A percentile compares a stretch with the other conserved stretches of the same genome.
Conservation (phyloP, 1,284 basidiomycete genomes). For the Waitea zeae region DNA sequence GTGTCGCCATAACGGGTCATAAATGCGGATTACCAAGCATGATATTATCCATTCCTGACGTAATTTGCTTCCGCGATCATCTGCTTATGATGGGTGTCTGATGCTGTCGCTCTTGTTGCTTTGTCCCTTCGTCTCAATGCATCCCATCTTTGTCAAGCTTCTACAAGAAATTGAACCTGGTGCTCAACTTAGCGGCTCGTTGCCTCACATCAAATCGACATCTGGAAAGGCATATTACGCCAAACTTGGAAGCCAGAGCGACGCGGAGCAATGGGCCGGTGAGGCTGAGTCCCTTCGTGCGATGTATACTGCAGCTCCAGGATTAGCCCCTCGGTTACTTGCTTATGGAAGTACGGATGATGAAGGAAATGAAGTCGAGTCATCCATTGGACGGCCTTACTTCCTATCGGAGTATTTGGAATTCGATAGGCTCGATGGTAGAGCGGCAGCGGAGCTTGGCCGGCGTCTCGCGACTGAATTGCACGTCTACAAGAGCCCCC, state of each 20-base stretch:
- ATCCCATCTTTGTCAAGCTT: constrained; percentile 19
- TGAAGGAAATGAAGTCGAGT: constrained; percentile 12
- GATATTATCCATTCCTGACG: too few relatives aligned
- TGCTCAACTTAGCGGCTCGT: constrained; percentile 25
- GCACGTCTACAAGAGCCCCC: constrained; percentile 32
- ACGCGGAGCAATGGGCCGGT: constrained; percentile 49
- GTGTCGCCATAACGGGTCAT: too few relatives aligned
- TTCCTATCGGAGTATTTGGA: constrained; percentile 67
- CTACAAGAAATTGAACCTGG: constrained; percentile 30
- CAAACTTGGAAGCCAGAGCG: constrained; percentile 32
- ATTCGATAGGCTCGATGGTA: constrained; percentile 25
- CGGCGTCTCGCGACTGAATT: constrained; percentile 47
- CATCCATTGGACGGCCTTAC: constrained; percentile 25
- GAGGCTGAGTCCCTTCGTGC: constrained; percentile 59
- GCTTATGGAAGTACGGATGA: constrained; percentile 26
- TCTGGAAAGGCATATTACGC: constrained; percentile 39
- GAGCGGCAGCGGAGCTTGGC: constrained; percentile 35
- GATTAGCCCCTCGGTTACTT: constrained; percentile 46
- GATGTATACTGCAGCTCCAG: constrained; percentile 46
- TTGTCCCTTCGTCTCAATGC: too few relatives aligned
- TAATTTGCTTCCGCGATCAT: too few relatives aligned
- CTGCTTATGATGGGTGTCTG: too few relatives aligned
- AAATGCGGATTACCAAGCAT: too few relatives aligned
- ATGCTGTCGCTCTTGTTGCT: too few relatives aligned
- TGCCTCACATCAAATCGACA: constrained; percentile 36